Evolutionary conservation across 1,139 yeast genomes (phyloP).

Genomic region (Scheffersomyces segobiensis): DNA sequence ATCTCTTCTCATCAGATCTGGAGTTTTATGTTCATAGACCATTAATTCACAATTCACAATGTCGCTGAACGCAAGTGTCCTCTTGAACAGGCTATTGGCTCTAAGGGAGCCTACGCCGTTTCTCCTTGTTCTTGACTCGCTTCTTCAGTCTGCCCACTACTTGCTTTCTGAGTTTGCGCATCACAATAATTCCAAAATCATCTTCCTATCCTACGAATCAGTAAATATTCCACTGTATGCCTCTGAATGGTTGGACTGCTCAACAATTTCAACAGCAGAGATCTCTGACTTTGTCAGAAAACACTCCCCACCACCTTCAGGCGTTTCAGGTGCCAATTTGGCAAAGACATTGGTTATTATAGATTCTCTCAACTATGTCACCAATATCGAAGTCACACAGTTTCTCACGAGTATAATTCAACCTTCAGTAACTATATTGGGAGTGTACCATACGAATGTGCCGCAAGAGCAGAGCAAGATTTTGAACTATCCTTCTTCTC

Average conservation of each 20-base stretch:
- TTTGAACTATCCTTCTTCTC: conserved; percentile 51
- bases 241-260: conserved; percentile 50
- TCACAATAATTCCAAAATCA: conserved; percentile 27
- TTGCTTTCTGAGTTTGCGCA: conserved; percentile 59
- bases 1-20: background rate
- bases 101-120: conserved; percentile 76
- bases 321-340: conserved; percentile 2
- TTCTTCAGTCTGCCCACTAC: conserved; percentile 63
- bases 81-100: conserved; percentile 61
- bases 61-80: conserved; percentile 58
- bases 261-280: conserved; percentile 20
- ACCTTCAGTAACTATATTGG: conserved; percentile 57
- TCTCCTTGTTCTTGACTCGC: conserved; percentile 64
- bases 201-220: conserved; percentile 68
- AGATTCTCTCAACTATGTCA: conserved; percentile 69
- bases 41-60: conserved; percentile 11
- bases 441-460: conserved; percentile 58
- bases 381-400: conserved; percentile 44
- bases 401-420: conserved; percentile 58
- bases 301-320: conserved; percentile 11
- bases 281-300: conserved; percentile 24
- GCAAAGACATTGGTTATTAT: conserved; percentile 48
- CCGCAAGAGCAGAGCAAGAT: conserved; percentile 27
- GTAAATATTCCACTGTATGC: conserved; percentile 51
- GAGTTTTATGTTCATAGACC: background rate